These are phyloP conservation scores for Cyberlindnera veronae DNA, from an alignment of 805 yeast genomes.

Conservation along the genomic window DNA sequence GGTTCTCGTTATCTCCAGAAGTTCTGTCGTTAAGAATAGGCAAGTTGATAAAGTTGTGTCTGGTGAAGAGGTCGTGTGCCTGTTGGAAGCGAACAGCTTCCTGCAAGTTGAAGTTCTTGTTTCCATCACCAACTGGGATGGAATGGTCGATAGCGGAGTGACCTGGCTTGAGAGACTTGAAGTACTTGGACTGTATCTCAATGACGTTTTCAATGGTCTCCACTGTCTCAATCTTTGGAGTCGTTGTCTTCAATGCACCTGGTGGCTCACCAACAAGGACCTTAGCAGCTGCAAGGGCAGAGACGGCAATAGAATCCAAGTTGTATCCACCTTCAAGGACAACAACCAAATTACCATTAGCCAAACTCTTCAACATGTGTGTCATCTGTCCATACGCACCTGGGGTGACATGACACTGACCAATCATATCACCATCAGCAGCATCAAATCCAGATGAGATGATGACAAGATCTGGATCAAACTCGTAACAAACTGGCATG, in stretches of 20 bases:
- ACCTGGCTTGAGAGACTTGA: slow-evolving; percentile 83
- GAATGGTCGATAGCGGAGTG: slow-evolving; percentile 36
- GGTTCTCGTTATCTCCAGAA: slow-evolving; percentile 52
- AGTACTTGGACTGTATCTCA: slow-evolving; percentile 75
- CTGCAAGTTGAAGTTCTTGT: slow-evolving; percentile 50
- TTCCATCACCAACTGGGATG: slow-evolving; percentile 30
- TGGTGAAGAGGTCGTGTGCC: slow-evolving; percentile 49
- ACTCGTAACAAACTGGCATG: slow-evolving; percentile 86
- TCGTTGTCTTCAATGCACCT: slow-evolving; percentile 58
- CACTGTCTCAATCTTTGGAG: slow-evolving; percentile 75
- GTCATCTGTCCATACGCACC: slow-evolving; percentile 97
- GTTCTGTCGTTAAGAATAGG: slow-evolving; percentile 52
- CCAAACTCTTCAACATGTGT: slow-evolving; percentile 80
- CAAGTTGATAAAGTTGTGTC: slow-evolving; percentile 57
- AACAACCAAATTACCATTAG: slow-evolving; percentile 84
- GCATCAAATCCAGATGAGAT: slow-evolving; percentile 97
- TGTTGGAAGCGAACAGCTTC: slow-evolving; percentile 78
- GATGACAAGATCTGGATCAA: slow-evolving; percentile 87
- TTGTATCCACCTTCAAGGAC: slow-evolving; percentile 97
- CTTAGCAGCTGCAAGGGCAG: slow-evolving; percentile 90
- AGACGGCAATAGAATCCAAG: slow-evolving; percentile 81
- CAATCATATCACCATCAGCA: slow-evolving; percentile 96
- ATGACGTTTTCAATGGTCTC: slow-evolving; percentile 80
- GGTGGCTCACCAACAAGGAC: slow-evolving; percentile 95
- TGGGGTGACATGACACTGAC: slow-evolving; percentile 94